Evolutionary conservation across 257 asterid genomes (phyloP).

Genomic region (Jacaranda copaia): DNA sequence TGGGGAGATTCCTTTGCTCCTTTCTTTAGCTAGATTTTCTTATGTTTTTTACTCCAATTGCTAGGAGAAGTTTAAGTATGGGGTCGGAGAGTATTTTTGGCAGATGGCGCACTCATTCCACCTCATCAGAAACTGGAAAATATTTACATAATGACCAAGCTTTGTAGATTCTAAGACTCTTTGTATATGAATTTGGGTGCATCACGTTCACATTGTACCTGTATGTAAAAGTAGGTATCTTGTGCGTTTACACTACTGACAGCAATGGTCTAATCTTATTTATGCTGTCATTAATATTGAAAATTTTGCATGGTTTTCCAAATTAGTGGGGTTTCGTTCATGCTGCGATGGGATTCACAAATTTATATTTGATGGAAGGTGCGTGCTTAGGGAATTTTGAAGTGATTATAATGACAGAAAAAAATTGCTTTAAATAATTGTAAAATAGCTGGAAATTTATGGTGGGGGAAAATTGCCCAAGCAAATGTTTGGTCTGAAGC

Average conservation of each 20-base stretch:
- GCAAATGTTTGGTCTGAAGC: too few relatives aligned
- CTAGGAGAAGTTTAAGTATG: constrained; percentile 25
- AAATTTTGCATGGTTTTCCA: too few relatives aligned
- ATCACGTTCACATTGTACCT: neutral
- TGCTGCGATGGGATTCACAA: too few relatives aligned
- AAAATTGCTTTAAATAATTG: too few relatives aligned
- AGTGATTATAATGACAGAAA: too few relatives aligned
- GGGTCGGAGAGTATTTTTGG: constrained; percentile 48
- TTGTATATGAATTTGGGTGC: neutral
- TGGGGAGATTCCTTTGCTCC: constrained; percentile 14
- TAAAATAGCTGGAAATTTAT: too few relatives aligned
- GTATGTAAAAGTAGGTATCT: neutral
- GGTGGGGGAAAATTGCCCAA: too few relatives aligned
- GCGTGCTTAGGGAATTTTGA: too few relatives aligned
- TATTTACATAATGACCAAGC: neutral
- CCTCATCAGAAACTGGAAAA: constrained; percentile 33
- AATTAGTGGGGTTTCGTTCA: too few relatives aligned
- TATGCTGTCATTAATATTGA: too few relatives aligned
- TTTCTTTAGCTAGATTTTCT: constrained; percentile 26
- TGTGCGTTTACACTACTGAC: neutral
- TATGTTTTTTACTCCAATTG: neutral
- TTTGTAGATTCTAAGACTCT: constrained; percentile 31
- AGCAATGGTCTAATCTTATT: too few relatives aligned
- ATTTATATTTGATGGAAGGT: too few relatives aligned
- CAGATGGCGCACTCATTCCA: constrained; percentile 46